Evolutionary conservation across 768 basidiomycete genomes (phyloP), one percentile per base, ranked within the genome.

Genomic region (Collybia sp.): DNA sequence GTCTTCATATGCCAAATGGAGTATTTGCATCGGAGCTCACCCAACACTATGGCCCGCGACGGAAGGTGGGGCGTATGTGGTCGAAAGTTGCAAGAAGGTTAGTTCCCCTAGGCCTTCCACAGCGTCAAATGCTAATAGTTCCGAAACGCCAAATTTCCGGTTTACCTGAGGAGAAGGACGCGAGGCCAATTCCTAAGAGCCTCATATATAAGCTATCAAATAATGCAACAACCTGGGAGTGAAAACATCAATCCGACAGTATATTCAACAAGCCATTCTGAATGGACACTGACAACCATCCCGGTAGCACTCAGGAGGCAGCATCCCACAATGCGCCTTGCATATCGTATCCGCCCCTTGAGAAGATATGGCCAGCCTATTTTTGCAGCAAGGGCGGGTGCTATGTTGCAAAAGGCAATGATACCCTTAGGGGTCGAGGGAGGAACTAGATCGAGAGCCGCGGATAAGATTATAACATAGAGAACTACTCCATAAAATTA

Each of bases 381-480:
- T 66, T 97, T 98, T 15, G 90, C 92, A 0, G 84, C 60, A 2
- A 98, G 67, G 0, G 91, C 81, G 0, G 95, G 94, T 11, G 87
- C 79, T 45, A 99, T 96, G 63, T 98, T 98, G 69, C 89, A 94
- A 61, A 98, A 93, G 0, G 87, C 82, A 43, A 98, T 92, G 45
- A 98, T 82, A 12, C 95, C 95, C 61, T 95, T 95, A 0, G 95
- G 94, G 0, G 92, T 95, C 2, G 85, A 78, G 1, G 90, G 83
- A 6, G 93, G 88, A 1, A 96, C 93, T 2, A 99, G 77, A 59
- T 99, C 96, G 3, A 97, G 72, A 1, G 96, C 96, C 5, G 95
- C 95, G 1, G 92, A 95, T 15, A 99, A 79, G 50, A 98, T 96
- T 50, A 98, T 88, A 32, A 99, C 95, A 66, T 98, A 96, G 46